Base-by-base conservation (phyloP, 2,329 filamentous ascomycete species). In the Chrysoporthe puriensis region DNA sequence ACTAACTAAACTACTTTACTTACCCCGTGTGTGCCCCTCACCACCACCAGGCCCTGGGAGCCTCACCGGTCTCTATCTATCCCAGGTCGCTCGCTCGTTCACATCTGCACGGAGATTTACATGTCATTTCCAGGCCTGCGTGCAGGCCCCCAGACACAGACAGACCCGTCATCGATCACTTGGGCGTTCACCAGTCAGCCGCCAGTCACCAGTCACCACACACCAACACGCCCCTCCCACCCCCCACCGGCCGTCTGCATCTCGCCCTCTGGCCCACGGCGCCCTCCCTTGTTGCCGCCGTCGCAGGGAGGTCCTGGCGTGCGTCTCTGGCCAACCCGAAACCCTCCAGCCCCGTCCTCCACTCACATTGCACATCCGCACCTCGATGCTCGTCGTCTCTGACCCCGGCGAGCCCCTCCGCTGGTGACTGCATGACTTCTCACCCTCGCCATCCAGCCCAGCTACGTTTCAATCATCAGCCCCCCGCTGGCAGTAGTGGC, bases 311-410 rank as follows among this genome's bases (percentile, higher is more conserved):
- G 43, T 63, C 67, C 67, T 69, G 67, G 67, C 21, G 62, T 58
- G 46, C 65, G 57, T 32, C 57, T 68, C 65, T 66, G 58, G 62
- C 63, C 57, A 69, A 62, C 57, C 26, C 62, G 54, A 69, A 68
- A 70, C 66, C 48, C 66, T 68, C 71, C 71, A 73, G 69, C 70
- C 70, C 69, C 69, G 69, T 73, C 71, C 72, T 73, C 77, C 76
- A 78, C 75, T 77, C 73, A 76, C 69, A 70, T 73, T 70, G 73
- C 76, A 73, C 73, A 79, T 80, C 81, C 82, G 79, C 81, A 78
- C 80, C 81, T 82, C 81, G 77, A 83, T 82, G 80, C 78, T 77
- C 76, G 76, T 76, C 74, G 73, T 73, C 77, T 77, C 75, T 74
- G 76, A 78, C 76, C 62, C 42, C 44, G 43, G 52, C 59, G 40